Base-by-base conservation (phyloP, 2,329 filamentous ascomycete genomes). In the Hypoxylon rubiginosum region DNA sequence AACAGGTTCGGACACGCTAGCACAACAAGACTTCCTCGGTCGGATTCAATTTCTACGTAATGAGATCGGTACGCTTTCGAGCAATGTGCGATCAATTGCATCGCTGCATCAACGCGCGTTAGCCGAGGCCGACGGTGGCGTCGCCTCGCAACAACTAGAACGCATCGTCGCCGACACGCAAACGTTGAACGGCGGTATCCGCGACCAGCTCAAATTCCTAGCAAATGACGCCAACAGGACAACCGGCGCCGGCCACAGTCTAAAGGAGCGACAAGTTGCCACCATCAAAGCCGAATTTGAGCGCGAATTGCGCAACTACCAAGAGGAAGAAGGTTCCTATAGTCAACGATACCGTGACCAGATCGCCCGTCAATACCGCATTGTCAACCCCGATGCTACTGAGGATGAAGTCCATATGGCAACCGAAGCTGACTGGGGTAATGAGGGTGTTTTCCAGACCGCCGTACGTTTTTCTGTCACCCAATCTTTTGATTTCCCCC, bases 361-460 rank as follows among this genome's bases (percentile, higher is more conserved):
- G 78, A 93, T 95, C 76, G 88, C 88, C 63, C 86, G 92, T 74
- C 92, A 96, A 79, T 94, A 92, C 79, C 85, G 88, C 61, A 94
- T 95, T 75, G 91, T 93, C 71, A 93, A 94, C 77, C 92, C 92
- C 55, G 90, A 93, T 48, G 92, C 92, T n/a, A 86, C 86, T 52
- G 91, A 94, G 64, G 82, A 86, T 1, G 91, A 95, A 79, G 89
- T 94, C 2, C 82, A 85, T 52, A 83, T 92, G 77, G 91, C 91
- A 3, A 83, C 88, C 24, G 84, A 92, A 71, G 83, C 88, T 58
- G 90, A 94, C 76, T 92, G 91, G 90, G 88, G 90, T 58, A 87
- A 92, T 64, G 90, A 94, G 81, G 91, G 91, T 74, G 90, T 96
- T 59, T 96, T 95, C 82, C 91, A 94, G 79, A 91, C 89, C 62